Evolutionary conservation across 1,284 basidiomycete genomes (phyloP).

Genomic region (Xerocomus nothofagi): DNA sequence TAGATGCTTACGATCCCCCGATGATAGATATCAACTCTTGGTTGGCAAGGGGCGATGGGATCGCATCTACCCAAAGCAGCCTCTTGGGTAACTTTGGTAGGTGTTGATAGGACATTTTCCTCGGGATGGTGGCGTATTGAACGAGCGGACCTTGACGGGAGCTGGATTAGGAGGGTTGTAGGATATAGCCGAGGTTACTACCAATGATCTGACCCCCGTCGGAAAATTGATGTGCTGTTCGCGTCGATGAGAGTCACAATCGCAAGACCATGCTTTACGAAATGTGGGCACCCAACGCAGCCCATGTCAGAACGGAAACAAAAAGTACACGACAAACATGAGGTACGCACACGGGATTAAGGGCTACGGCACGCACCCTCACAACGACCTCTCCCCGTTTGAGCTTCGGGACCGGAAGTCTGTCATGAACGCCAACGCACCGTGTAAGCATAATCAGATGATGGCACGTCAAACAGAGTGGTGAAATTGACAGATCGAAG

Average conservation of each 20-base stretch:
- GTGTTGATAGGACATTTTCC: slow-evolving; percentile 41
- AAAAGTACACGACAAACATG: too few species aligned
- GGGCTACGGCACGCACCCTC: too few species aligned
- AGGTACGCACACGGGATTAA: too few species aligned
- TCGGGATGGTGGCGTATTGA: slow-evolving; percentile 50
- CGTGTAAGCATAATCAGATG: too few species aligned
- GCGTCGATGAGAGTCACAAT: too few species aligned
- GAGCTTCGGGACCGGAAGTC: slow-evolving; percentile 47
- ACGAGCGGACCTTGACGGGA: slow-evolving; percentile 21
- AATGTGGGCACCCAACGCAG: too few species aligned
- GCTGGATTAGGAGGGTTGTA: slow-evolving; percentile 14
- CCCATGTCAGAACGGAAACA: background rate
- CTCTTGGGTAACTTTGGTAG: slow-evolving; percentile 44
- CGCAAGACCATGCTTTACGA: too few species aligned
- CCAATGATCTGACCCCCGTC: too few species aligned
- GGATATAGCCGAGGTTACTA: too few species aligned
- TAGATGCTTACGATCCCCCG: slow-evolving; percentile 65
- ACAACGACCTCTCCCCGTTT: slow-evolving; percentile 14
- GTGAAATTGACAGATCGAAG: too few species aligned
- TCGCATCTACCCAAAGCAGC: slow-evolving; percentile 40
- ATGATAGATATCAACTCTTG: slow-evolving; percentile 61
- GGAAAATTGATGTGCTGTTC: too few species aligned
- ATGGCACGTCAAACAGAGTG: too few species aligned
- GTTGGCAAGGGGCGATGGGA: slow-evolving; percentile 24
- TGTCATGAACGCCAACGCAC: slow-evolving; percentile 44